Evolutionary conservation across 306 rosid species (phyloP), one percentile per base, ranked within the genome.

Genomic region (Gleditsia sinensis): DNA sequence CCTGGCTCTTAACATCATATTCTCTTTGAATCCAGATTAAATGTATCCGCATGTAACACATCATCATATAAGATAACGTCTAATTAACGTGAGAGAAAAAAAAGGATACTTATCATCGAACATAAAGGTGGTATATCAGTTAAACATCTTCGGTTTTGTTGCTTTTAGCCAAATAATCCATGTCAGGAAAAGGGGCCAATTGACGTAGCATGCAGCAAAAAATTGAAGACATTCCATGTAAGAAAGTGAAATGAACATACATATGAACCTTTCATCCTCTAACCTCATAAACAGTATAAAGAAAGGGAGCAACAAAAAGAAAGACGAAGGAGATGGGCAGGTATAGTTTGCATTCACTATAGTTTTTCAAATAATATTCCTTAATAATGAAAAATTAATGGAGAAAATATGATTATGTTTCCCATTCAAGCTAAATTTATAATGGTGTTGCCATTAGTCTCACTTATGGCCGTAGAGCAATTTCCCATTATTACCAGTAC

Each of bases 381-480:
- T 66, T 65, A 40, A 77, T 37, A 34, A 56, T 23, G 34, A 76
- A 39, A 17, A 71, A 69, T 39, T 45, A 62, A 58, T 72, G 85
- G 72, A 56, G 70, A 48, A 77, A 77, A 36, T 66, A 80, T 84
- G 80, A 84, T 71, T 65, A 40, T 73, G 85, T 55, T 84, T 77
- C 63, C 85, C 85, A 74, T 80, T 77, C 54, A 60, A 69, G 37
- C 45, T 36, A 45, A 61, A 48, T 60, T 78, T 43, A 75, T 17
- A 61, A 75, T 77, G 86, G 79, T 61, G 71, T 68, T 62, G 69
- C 68, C 32, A 75, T 75, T 68, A 75, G 62, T 82, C 78, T 59
- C 77, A 46, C 67, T 59, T 46, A 39, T 63, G 39, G 43, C 20
- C n/a, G 56, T 42, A 43, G 67, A 53, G 83, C 62, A 30, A 59